Percentiles rank a stretch among this genome's conserved stretches.
Evolutionary conservation across 1,284 basidiomycete species (phyloP).

Genomic region (Naganishia sp.): DNA sequence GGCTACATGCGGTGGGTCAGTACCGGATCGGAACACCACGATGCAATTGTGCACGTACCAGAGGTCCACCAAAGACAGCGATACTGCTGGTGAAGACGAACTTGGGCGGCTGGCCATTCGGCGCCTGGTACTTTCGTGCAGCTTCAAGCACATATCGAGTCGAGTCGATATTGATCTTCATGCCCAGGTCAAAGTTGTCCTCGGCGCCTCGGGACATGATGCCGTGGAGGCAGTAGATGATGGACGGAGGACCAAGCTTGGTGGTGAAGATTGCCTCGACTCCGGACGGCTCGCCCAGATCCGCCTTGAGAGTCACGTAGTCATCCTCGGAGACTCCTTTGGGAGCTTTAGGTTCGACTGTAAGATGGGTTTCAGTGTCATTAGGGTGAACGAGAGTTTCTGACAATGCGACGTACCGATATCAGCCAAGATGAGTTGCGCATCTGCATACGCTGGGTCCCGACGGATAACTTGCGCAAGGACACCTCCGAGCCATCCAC

Average conservation of each 20-base stretch:
- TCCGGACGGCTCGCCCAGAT: constrained; percentile 57
- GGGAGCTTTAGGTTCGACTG: constrained; percentile 58
- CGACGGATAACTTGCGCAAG: constrained; percentile 45
- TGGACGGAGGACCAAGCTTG: constrained; percentile 46
- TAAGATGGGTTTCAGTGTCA: not conserved
- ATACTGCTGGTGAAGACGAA: constrained; percentile 67
- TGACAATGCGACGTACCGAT: constrained; percentile 36
- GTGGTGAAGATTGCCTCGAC: constrained; percentile 55
- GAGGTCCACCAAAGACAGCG: constrained; percentile 66
- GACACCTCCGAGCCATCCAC: constrained; percentile 48
- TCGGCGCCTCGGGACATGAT: constrained; percentile 66
- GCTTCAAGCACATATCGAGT: constrained; percentile 60
- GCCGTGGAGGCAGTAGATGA: constrained; percentile 63
- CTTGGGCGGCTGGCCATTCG: constrained; percentile 52
- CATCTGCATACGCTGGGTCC: constrained; percentile 47
- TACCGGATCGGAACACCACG: not conserved
- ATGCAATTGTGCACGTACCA: constrained; percentile 47
- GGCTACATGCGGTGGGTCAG: constrained; percentile 49
- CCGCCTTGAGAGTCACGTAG: constrained; percentile 57
- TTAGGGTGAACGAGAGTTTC: too few relatives aligned
- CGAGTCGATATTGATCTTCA: constrained; percentile 65
- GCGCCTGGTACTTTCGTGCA: constrained; percentile 50
- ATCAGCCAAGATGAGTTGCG: constrained; percentile 51
- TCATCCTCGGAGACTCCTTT: constrained; percentile 47
- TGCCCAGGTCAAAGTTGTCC: constrained; percentile 65